Base-by-base conservation (phyloP, 306 rosid species). In the Sicyos edulis region DNA sequence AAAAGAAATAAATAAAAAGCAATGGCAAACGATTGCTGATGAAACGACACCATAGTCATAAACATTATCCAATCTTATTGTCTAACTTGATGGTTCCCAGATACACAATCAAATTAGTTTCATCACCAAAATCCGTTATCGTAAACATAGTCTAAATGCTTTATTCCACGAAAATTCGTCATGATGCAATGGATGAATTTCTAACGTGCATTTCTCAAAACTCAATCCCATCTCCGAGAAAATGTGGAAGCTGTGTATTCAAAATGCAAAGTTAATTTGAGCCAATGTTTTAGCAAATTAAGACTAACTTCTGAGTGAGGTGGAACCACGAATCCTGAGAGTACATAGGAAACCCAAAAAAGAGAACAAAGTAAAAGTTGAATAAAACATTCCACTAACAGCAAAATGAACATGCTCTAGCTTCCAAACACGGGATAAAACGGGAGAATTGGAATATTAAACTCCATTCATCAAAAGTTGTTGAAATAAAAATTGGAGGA, bases 361-460 rank as follows among this genome's bases (percentile, higher is more conserved):
- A 9, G 37, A 32, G 37, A 32, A 0, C 4, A 65, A 19, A 42
- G 54, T 20, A 65, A 5, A 20, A 40, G 54, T 65, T 44, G 71
- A 44, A 65, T 17, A 44, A 44, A 65, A 65, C 70, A 37, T 17
- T 37, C 42, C 71, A 65, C 17, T 20, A 20, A 44, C 71, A 15
- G 44, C 16, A 3, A 20, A 42, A 65, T 65, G 29, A 6, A 5
- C 20, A 45, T 42, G 16, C 53, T 63, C 24, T 8, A 40, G 9
- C 70, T 40, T 63, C 52, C 52, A 63, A 63, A n/a, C n/a, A n/a
- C n/a, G n/a, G n/a, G n/a, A n/a, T n/a, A n/a, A n/a, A n/a, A n/a
- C n/a, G 29, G 45, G 47, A 66, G 13, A 66, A 45, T 66, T 66
- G 40, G 72, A 44, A 45, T 45, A 63, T 37, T 63, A 26, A 40